These are phyloP conservation scores for Melanopsichium pennsylvanicum DNA, from an alignment of 1,284 basidiomycete species.

Conservation along the genomic window DNA sequence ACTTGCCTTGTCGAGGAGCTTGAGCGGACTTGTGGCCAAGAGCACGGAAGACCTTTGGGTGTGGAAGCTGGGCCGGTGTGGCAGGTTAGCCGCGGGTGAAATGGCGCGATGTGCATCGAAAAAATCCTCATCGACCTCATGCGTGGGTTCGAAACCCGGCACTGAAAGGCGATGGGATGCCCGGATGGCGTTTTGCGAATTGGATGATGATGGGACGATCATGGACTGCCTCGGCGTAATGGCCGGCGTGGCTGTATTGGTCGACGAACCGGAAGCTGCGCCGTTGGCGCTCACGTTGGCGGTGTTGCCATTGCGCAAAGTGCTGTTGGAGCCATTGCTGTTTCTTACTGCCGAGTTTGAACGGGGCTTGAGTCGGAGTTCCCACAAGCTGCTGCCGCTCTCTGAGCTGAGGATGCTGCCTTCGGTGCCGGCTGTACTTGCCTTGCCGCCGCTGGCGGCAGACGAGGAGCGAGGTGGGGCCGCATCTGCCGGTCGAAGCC, in stretches of 20 bases:
- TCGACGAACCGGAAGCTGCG: slow-evolving; percentile 27
- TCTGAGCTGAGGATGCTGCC: slow-evolving; percentile 43
- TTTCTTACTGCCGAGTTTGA: slow-evolving; percentile 19
- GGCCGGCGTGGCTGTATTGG: slow-evolving; percentile 45
- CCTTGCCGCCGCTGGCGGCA: slow-evolving; percentile 37
- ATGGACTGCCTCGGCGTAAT: slow-evolving; percentile 43
- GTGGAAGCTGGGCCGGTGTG: slow-evolving; percentile 11
- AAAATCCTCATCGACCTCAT: slow-evolving; percentile 21
- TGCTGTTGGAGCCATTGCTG: not conserved
- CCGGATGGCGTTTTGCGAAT: slow-evolving; percentile 11
- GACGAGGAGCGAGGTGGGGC: slow-evolving; percentile 29
- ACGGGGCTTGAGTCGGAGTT: slow-evolving; percentile 36
- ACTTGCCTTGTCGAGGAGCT: slow-evolving; percentile 45
- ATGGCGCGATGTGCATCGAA: slow-evolving; percentile 7
- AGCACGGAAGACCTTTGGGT: slow-evolving; percentile 25
- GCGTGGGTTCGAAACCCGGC: slow-evolving; percentile 24
- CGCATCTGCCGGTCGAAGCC: slow-evolving; percentile 9
- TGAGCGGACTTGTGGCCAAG: slow-evolving; percentile 41
- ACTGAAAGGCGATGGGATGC: slow-evolving; percentile 29
- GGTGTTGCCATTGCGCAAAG: slow-evolving; percentile 1
- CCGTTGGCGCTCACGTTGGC: not conserved
- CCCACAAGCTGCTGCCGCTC: slow-evolving; percentile 46
- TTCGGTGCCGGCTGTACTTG: slow-evolving; percentile 43
- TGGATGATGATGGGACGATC: slow-evolving; percentile 8
- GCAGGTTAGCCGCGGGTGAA: slow-evolving; percentile 13